A percentile compares a stretch with the other conserved stretches of the same genome.
These are phyloP conservation scores for Saccharomycopsis phalli DNA, from an alignment of 1,139 yeast species.

Conservation along the genomic window DNA sequence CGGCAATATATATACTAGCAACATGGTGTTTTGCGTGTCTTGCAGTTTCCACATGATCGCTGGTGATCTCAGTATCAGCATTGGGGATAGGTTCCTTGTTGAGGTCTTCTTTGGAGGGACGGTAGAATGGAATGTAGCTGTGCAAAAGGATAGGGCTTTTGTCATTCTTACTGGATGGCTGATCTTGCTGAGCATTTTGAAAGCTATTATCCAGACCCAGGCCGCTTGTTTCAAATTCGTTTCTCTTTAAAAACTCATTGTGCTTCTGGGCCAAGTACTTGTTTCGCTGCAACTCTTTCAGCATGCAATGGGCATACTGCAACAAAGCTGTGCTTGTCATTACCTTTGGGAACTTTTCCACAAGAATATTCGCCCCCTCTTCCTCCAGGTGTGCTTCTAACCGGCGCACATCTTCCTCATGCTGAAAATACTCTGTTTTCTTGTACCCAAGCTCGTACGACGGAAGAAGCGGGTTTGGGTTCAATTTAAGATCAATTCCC, in stretches of 20 bases:
- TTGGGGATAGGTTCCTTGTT: too few species aligned
- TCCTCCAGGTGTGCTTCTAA: slow-evolving; percentile 10
- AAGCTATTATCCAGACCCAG: too few species aligned
- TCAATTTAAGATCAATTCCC: slow-evolving; percentile 11
- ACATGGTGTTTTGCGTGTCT: slow-evolving; percentile 9
- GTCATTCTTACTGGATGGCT: too few species aligned
- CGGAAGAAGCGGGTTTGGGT: slow-evolving; percentile 13
- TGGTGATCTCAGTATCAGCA: slow-evolving; percentile 75
- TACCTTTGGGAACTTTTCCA: slow-evolving; percentile 18
- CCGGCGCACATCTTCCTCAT: slow-evolving; percentile 4
- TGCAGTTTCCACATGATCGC: slow-evolving; percentile 40
- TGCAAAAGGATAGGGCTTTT: too few species aligned
- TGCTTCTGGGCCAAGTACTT: slow-evolving; percentile 16
- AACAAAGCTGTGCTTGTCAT: slow-evolving; percentile 19
- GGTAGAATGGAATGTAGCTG: too few species aligned
- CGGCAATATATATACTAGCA: slow-evolving; percentile 16
- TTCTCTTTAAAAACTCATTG: slow-evolving; percentile 10
- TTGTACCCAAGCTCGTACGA: slow-evolving; percentile 11
- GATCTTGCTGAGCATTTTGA: slow-evolving; percentile 1
- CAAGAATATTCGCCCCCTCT: slow-evolving; percentile 11
- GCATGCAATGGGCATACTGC: slow-evolving; percentile 18
- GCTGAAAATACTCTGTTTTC: slow-evolving; percentile 18
- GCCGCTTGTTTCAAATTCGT: too few species aligned
- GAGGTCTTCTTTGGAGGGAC: slow-evolving; percentile 80
- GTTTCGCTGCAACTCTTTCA: slow-evolving; percentile 14